phyloP scores from a whole-genome alignment of 768 basidiomycete genomes.

The Rickenella mellea region DNA sequence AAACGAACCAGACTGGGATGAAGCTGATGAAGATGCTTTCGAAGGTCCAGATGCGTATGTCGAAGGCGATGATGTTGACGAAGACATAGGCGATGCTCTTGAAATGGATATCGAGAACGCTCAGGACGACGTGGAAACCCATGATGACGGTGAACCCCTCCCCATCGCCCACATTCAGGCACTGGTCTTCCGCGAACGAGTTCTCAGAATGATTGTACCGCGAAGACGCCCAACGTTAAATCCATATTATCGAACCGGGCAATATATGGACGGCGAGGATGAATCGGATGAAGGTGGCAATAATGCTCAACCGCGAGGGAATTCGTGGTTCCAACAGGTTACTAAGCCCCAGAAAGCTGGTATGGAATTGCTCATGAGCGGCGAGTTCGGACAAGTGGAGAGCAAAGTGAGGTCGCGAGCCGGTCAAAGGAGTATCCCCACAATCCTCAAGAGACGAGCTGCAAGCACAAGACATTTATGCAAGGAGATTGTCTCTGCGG shows the following conservation, averaged over 20 bases:
- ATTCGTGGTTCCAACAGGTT: constrained; percentile 30
- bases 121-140: constrained; percentile 5
- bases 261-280: constrained; percentile 17
- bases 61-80: constrained; percentile 23
- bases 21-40: constrained; percentile 22
- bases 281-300: constrained; percentile 25
- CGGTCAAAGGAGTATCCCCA: constrained; percentile 38
- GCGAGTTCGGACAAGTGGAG: constrained; percentile 69
- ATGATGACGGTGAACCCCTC: constrained; percentile 12
- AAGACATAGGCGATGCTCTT: constrained; percentile 19
- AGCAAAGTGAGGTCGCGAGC: constrained; percentile 36
- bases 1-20: too few relatives aligned
- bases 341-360: constrained; percentile 58
- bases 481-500: constrained; percentile 48
- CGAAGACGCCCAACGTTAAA: constrained; percentile 16
- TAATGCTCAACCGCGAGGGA: too few relatives aligned
- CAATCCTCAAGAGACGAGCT: constrained; percentile 32
- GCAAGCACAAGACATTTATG: constrained; percentile 14
- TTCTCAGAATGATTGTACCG: too few relatives aligned
- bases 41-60: constrained; percentile 25
- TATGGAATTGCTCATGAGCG: constrained; percentile 54
- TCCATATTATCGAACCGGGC: neutral
- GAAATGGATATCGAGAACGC: constrained; percentile 6
- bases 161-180: too few relatives aligned
- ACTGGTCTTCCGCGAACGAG: too few relatives aligned